Percentiles rank a stretch among this genome's conserved stretches.
Evolutionary conservation across 2,329 filamentous ascomycete species (phyloP).

Genomic region (Diaporthe sp.): DNA sequence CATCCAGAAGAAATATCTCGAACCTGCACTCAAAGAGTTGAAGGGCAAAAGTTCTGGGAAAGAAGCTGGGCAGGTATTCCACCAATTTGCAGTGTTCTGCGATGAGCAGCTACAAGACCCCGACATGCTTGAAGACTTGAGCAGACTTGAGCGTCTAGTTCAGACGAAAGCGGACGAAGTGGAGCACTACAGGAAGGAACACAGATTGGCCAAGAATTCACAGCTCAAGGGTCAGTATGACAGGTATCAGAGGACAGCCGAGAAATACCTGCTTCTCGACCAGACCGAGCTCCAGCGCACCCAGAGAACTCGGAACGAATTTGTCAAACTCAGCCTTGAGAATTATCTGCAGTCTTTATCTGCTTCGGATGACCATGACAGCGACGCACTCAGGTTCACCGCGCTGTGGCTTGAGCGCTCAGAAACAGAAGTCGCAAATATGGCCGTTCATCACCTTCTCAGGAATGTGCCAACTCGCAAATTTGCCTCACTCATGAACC

Average conservation of each 20-base stretch:
- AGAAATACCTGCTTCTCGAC: constrained; percentile 91
- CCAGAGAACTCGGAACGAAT: constrained; percentile 81
- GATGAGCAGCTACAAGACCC: constrained; percentile 92
- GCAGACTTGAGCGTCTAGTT: constrained; percentile 82
- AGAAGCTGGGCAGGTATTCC: constrained; percentile 89
- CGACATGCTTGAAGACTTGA: constrained; percentile 86
- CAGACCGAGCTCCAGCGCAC: constrained; percentile 87
- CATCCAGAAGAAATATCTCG: constrained; percentile 89
- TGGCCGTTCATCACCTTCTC: constrained; percentile 79
- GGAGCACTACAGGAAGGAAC: constrained; percentile 46
- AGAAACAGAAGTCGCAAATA: constrained; percentile 81
- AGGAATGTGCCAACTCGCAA: constrained; percentile 87
- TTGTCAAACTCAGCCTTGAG: constrained; percentile 89
- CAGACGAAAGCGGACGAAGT: constrained; percentile 88
- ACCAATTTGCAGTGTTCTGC: constrained; percentile 95
- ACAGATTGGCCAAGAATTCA: constrained; percentile 10
- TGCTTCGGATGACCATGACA: constrained; percentile 90
- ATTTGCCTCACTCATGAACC: constrained; percentile 94
- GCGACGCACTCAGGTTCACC: constrained; percentile 91
- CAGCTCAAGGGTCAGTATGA: constrained; percentile 77
- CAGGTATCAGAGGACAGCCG: constrained; percentile 78
- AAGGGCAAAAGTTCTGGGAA: constrained; percentile 75
- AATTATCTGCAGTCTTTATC: constrained; percentile 91
- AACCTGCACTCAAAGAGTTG: constrained; percentile 86
- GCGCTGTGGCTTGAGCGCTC: constrained; percentile 94